phyloP scores from a whole-genome alignment of 257 asterid species.

The Paraleonurus japonicus region DNA sequence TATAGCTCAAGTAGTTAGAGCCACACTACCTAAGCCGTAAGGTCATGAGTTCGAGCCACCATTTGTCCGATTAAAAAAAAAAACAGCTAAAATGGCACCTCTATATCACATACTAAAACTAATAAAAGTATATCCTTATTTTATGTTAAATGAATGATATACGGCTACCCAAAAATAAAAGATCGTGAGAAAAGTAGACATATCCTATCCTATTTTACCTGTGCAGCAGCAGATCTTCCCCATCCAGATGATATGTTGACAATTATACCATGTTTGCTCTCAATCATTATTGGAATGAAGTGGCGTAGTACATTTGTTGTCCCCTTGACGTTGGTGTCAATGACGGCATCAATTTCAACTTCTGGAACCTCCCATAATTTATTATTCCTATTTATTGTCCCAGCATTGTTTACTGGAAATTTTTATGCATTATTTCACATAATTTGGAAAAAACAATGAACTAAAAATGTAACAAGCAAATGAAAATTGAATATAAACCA shows the following conservation, averaged over 20 bases:
- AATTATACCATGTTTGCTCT: conserved; percentile 78
- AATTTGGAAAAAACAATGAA: background rate
- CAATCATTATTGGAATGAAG: conserved; percentile 85
- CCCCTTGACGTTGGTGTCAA: conserved; percentile 90
- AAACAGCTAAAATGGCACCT: too few species aligned
- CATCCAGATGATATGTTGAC: conserved; percentile 97
- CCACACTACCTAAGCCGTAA: too few species aligned
- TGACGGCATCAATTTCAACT: conserved; percentile 78
- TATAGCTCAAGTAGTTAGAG: too few species aligned
- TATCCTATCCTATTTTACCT: conserved; percentile 44
- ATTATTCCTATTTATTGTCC: conserved; percentile 84
- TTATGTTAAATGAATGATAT: background rate
- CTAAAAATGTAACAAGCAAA: background rate
- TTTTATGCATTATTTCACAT: conserved; percentile 14
- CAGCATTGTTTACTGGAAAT: conserved; percentile 85
- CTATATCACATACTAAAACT: background rate
- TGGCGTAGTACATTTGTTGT: conserved; percentile 78
- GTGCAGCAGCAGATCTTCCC: conserved; percentile 99
- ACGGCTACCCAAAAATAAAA: background rate
- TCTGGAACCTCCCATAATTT: conserved; percentile 92
- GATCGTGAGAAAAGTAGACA: conserved; percentile 12
- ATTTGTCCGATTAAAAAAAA: too few species aligned
- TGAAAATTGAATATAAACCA: conserved; percentile 6
- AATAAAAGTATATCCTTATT: background rate
- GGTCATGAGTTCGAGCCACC: too few species aligned